Base-by-base conservation (phyloP, 2,329 filamentous ascomycete species). In the Colletotrichum gigasporum region DNA sequence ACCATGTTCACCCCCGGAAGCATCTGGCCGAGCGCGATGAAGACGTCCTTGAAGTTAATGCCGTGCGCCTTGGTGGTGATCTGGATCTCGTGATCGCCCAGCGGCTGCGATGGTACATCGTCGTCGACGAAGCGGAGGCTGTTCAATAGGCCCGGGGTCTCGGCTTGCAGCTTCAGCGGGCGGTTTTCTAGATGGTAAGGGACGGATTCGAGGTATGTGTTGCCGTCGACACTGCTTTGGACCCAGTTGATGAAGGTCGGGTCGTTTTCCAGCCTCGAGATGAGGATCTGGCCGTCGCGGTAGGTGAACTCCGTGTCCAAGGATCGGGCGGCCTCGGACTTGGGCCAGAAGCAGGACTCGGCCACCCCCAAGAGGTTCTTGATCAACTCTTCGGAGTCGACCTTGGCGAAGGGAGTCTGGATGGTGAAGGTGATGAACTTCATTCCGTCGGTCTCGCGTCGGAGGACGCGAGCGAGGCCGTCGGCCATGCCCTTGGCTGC, bases 21-120 rank as follows among this genome's bases (percentile, higher is more conserved):
- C 9, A 70, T 59, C 39, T 70, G 67, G 6, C 72, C 72, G 7
- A 71, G 51, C 7, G 71, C 68, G n/a, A 71, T 63, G 14, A 70
- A 67, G 5, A 71, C 66, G 41, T 72, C 70, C 28, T 67, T 67
- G 62, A 72, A 71, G 54, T 69, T 69, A 24, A 71, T 48, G 14
- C 67, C 69, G 18, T 68, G 51, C 2, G 66, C 68, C 3, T 52
- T 53, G 6, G 69, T 61, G 22, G 67, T 45, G 18, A 74, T 37
- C 50, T 73, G 45, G 24, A 74, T 63, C 42, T 72, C 63, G 12
- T 22, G 63, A 55, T 6, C 61, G 60, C 10, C 58, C 5, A 70
- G 67, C 4, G 59, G 45, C 7, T 53, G 44, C 14, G 41, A 65
- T 10, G 54, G 35, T 3, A 14, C 34, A 11, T 61, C 52, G 10